A percentile compares a stretch with the other conserved stretches of the same genome.
phyloP scores from a whole-genome alignment of 192 early-diverging fungal species.

The Mortierella alpina region DNA sequence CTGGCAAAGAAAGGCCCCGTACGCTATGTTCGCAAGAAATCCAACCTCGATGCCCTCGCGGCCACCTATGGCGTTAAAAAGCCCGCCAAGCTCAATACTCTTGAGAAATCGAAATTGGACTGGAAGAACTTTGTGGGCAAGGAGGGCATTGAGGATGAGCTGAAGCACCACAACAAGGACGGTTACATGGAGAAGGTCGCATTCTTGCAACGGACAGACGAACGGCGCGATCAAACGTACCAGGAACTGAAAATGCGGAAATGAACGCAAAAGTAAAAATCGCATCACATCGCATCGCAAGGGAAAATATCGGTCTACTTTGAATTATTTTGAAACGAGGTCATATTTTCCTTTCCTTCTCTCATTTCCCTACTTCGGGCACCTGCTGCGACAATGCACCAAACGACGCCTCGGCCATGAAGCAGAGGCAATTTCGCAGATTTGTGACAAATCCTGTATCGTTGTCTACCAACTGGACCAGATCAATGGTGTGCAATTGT shows the following conservation, averaged over 20 bases:
- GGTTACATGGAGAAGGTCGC: slow-evolving; percentile 79
- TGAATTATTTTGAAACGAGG: too few relatives aligned
- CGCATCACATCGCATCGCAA: too few relatives aligned
- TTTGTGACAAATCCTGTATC: slow-evolving; percentile 73
- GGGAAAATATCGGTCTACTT: too few relatives aligned
- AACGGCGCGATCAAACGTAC: slow-evolving; percentile 62
- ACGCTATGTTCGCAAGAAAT: slow-evolving; percentile 46
- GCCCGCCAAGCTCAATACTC: slow-evolving; percentile 72
- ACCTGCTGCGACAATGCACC: slow-evolving; percentile 45
- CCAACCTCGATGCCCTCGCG: slow-evolving; percentile 40
- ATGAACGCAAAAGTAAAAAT: background rate
- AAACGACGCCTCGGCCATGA: slow-evolving; percentile 55
- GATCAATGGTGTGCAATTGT: slow-evolving; percentile 65
- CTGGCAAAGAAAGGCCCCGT: slow-evolving; percentile 17
- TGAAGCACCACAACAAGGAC: slow-evolving; percentile 76
- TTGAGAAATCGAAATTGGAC: slow-evolving; percentile 77
- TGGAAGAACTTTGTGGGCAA: slow-evolving; percentile 74
- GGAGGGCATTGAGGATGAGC: slow-evolving; percentile 69
- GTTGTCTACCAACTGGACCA: slow-evolving; percentile 66
- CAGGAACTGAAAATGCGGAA: slow-evolving; percentile 52
- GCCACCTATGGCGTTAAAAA: slow-evolving; percentile 57
- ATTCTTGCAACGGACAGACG: slow-evolving; percentile 73
- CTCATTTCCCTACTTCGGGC: slow-evolving; percentile 28
- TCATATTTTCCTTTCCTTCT: background rate
- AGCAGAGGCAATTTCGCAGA: slow-evolving; percentile 58